These are phyloP conservation scores for Pseudocercospora fijiensis DNA, from an alignment of 2,329 filamentous ascomycete genomes.

Conservation along the genomic window DNA sequence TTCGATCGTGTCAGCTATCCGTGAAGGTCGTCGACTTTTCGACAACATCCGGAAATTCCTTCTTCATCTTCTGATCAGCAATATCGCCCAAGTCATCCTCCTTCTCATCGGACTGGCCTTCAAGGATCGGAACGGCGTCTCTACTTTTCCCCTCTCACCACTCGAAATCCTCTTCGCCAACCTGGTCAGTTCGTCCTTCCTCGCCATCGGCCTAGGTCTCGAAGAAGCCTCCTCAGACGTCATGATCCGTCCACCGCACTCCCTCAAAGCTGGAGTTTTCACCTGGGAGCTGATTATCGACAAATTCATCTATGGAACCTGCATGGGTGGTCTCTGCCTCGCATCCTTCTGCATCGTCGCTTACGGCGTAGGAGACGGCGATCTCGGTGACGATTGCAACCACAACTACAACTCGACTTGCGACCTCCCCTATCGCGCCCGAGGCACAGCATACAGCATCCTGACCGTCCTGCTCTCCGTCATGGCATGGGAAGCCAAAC, in stretches of 20 bases:
- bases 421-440: constrained; percentile 46
- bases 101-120: constrained; percentile 50
- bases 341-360: constrained; percentile 47
- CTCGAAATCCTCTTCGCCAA: constrained; percentile 52
- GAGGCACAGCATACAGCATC: constrained; percentile 48
- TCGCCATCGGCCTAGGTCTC: constrained; percentile 49
- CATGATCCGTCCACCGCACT: constrained; percentile 49
- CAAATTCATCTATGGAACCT: constrained; percentile 51
- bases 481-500: constrained; percentile 52
- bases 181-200: constrained; percentile 49
- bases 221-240: constrained; percentile 49
- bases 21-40: constrained; percentile 48
- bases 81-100: constrained; percentile 50
- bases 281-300: constrained; percentile 48
- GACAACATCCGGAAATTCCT: constrained; percentile 52
- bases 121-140: constrained; percentile 46
- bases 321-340: constrained; percentile 48
- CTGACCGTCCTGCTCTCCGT: constrained; percentile 48
- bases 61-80: constrained; percentile 51
- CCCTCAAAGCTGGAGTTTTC: constrained; percentile 47
- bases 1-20: constrained; percentile 47
- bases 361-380: constrained; percentile 45
- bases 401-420: constrained; percentile 46
- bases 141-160: constrained; percentile 48
- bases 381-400: constrained; percentile 48